A percentile compares a stretch with the other conserved stretches of the same genome.
phyloP scores from a whole-genome alignment of 2,329 filamentous ascomycete genomes.

The Penicillium sp. region DNA sequence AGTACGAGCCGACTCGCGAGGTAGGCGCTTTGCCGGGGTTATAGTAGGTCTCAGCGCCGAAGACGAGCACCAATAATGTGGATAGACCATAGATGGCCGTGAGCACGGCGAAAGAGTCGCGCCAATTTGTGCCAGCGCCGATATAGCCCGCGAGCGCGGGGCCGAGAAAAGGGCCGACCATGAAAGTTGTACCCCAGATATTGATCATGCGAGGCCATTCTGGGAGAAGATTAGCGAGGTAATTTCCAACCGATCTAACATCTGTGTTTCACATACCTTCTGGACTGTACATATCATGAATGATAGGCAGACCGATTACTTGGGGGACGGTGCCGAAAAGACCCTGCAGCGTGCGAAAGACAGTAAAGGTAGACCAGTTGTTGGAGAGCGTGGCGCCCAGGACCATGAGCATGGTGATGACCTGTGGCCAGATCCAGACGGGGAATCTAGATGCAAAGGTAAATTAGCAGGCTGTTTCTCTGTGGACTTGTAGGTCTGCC shows the following conservation, averaged over 20 bases:
- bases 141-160: slow-evolving; percentile 43
- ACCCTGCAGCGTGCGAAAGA: slow-evolving; percentile 41
- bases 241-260: neutral
- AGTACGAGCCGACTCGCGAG: slow-evolving; percentile 28
- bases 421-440: slow-evolving; percentile 46
- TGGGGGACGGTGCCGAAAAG: slow-evolving; percentile 43
- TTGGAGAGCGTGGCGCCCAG: slow-evolving; percentile 43
- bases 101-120: slow-evolving; percentile 36
- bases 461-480: neutral
- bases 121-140: slow-evolving; percentile 34
- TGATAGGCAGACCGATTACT: slow-evolving; percentile 43
- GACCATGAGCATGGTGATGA: slow-evolving; percentile 42
- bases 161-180: slow-evolving; percentile 41
- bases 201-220: slow-evolving; percentile 44
- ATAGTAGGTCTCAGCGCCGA: slow-evolving; percentile 40
- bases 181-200: slow-evolving; percentile 42
- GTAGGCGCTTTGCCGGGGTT: slow-evolving; percentile 12
- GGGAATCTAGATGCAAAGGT: slow-evolving; percentile 34
- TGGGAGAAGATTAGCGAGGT: neutral
- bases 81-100: slow-evolving; percentile 40
- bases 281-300: slow-evolving; percentile 41
- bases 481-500: neutral
- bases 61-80: slow-evolving; percentile 34
- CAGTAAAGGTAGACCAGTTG: slow-evolving; percentile 42
- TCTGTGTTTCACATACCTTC: slow-evolving; percentile 18